Base-by-base conservation (phyloP, 495 filamentous ascomycete genomes). In the Penicillium herquei region DNA sequence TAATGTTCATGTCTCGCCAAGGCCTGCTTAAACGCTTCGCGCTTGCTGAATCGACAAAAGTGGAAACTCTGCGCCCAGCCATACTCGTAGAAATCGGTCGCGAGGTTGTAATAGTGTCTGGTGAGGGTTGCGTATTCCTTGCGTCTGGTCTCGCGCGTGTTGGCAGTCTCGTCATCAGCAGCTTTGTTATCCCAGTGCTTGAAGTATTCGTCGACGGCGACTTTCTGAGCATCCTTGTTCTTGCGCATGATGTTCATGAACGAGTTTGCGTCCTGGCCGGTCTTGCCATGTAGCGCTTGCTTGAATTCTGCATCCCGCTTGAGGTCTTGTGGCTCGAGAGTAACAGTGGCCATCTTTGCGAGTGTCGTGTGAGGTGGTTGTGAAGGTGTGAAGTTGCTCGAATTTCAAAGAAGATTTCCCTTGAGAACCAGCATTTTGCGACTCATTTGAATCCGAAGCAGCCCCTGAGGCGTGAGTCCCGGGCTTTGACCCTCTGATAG, bases 1-100 rank as follows among this genome's bases (percentile, higher is more conserved):
- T 94, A 96, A 79, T 97, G 92, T 72, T 97, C 92, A 67, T 97
- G 92, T 50, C 92, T 89, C 54, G 93, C 89, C 73, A 96, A 89
- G 53, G 92, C 92, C 73, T 92, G 91, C 71, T 81, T 74, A 77
- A 97, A 96, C 58, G 81, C 71, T 73, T 97, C 92, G 63, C 86
- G 87, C 59, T 84, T 75, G 49, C 88, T 87, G 71, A 91, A 96
- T 51, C 92, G 89, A 76, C 91, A 96, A 82, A 97, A 96, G 74
- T 97, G 91, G 83, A 95, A 94, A 50, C 82, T 89, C 54, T 87
- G 82, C 48, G 87, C 87, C 92, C 92, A 96, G 57, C 91, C 92
- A 63, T 96, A 34, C 17, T 97, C 92, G 78, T 96, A 97, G 8
- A 96, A 71, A 64, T 96, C 92, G 46, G 92, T 97, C 12, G 89